These are phyloP conservation scores for Danielia reshetovae DNA, from an alignment of 805 yeast genomes.

Conservation along the genomic window DNA sequence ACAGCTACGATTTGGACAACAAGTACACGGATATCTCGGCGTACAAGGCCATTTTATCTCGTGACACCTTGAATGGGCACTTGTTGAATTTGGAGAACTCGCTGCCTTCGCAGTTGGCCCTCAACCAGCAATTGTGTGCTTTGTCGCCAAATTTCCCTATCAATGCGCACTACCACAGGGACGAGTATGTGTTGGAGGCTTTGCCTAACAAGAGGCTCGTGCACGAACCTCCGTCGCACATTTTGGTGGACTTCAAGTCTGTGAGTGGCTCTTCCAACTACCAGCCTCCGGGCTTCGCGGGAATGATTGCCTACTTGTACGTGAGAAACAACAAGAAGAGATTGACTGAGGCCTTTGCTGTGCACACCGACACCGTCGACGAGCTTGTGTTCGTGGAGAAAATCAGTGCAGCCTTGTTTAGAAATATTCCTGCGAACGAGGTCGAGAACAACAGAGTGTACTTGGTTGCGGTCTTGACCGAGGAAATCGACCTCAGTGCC, in stretches of 20 bases:
- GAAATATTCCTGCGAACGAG: constrained; percentile 67
- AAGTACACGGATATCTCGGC: constrained; percentile 53
- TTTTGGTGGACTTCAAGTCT: constrained; percentile 72
- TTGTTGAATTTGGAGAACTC: constrained; percentile 40
- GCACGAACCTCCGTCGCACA: constrained; percentile 56
- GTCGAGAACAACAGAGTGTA: constrained; percentile 63
- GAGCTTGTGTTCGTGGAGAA: constrained; percentile 56
- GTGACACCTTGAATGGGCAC: constrained; percentile 59
- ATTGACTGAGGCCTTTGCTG: constrained; percentile 76
- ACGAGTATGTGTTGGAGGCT: constrained; percentile 40
- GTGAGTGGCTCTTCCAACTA: constrained; percentile 55
- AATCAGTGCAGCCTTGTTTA: constrained; percentile 74
- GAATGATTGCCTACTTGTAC: constrained; percentile 70
- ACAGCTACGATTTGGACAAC: constrained; percentile 38
- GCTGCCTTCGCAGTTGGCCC: constrained; percentile 57
- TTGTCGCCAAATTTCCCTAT: constrained; percentile 69
- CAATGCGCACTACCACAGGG: constrained; percentile 27
- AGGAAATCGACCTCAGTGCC: constrained; percentile 49
- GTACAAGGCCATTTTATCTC: constrained; percentile 61
- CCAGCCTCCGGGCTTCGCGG: constrained; percentile 64
- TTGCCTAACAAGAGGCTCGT: constrained; percentile 43
- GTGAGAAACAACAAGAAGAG: constrained; percentile 60
- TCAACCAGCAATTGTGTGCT: constrained; percentile 66
- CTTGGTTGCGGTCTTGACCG: constrained; percentile 72
- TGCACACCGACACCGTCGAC: constrained; percentile 56